Evolutionary conservation across 257 asterid species (phyloP).

Genomic region (Fraxinus excelsior): DNA sequence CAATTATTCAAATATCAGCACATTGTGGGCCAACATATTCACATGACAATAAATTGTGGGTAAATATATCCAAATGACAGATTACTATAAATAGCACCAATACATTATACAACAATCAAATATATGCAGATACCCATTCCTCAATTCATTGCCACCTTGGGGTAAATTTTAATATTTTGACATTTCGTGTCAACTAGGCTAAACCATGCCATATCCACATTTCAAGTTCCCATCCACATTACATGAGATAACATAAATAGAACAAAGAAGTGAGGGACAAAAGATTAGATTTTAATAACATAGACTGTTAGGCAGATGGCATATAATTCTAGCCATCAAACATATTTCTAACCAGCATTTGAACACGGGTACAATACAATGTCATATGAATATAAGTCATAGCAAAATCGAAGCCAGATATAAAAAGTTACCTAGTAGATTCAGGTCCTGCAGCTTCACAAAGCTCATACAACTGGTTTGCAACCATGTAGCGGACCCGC

Average conservation of each 20-base stretch:
- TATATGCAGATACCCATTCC: neutral
- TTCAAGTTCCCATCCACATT: neutral
- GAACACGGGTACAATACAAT: neutral
- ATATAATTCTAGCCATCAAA: neutral
- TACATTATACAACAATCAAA: neutral
- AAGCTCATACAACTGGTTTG: slow-evolving; percentile 93
- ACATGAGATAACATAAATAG: neutral
- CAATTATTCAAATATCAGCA: neutral
- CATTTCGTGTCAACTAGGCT: neutral
- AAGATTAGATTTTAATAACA: neutral
- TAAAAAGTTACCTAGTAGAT: slow-evolving; percentile 66
- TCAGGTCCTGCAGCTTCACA: slow-evolving; percentile 99
- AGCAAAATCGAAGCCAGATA: slow-evolving; percentile 2
- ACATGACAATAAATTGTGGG: neutral
- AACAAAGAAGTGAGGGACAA: neutral
- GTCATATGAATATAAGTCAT: neutral
- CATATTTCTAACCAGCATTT: neutral
- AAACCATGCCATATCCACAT: neutral
- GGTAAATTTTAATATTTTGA: neutral
- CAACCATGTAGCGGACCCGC: slow-evolving; percentile 99
- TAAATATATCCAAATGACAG: neutral
- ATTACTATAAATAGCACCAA: neutral
- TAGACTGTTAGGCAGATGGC: slow-evolving; percentile 1
- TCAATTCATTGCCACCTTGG: neutral
- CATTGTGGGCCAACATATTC: neutral